phyloP scores from a whole-genome alignment of 2,329 filamentous ascomycete species.

The Claviceps purpurea region DNA sequence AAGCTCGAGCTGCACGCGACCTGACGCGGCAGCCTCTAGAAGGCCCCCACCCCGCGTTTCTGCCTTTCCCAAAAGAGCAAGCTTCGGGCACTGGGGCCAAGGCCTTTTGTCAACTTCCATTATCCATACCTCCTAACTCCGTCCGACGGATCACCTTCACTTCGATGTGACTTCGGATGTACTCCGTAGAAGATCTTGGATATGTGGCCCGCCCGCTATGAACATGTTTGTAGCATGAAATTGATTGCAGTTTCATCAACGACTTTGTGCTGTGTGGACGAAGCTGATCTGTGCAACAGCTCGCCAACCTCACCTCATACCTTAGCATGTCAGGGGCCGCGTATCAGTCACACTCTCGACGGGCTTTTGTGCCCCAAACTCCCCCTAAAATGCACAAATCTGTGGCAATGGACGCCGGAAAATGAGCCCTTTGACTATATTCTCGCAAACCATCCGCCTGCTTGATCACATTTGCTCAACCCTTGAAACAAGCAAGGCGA shows the following conservation, averaged over 20 bases:
- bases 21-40: background rate
- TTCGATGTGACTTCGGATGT: too few species aligned
- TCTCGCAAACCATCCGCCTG: background rate
- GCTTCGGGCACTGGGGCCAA: background rate
- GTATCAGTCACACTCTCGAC: slow-evolving; percentile 1
- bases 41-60: background rate
- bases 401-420: background rate
- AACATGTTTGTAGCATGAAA: too few species aligned
- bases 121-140: too few species aligned
- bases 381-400: background rate
- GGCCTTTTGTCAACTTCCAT: too few species aligned
- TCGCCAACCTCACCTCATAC: background rate
- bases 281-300: background rate
- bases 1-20: background rate
- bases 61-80: background rate
- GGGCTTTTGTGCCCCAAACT: background rate
- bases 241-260: background rate
- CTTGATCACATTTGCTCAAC: background rate
- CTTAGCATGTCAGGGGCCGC: background rate
- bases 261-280: background rate
- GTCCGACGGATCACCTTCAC: too few species aligned
- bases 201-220: background rate
- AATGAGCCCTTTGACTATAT: background rate
- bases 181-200: too few species aligned
- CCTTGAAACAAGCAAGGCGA: slow-evolving; percentile 1